Evolutionary conservation across 1,139 yeast species (phyloP).

Genomic region (Kodamaea plutei): DNA sequence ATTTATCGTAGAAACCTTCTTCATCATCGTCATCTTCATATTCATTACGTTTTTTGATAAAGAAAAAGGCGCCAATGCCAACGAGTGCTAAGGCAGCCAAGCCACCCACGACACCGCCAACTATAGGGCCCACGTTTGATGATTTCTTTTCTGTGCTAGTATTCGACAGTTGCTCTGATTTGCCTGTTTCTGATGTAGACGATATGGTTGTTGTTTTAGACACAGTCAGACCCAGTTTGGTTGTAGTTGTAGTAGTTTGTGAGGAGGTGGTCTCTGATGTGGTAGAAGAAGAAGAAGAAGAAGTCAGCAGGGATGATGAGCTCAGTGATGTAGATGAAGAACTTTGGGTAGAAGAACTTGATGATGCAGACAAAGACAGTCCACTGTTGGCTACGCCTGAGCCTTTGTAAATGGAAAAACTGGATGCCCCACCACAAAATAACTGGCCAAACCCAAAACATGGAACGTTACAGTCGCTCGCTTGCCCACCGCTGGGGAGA

Average conservation of each 20-base stretch:
- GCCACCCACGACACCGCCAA: conserved; percentile 69
- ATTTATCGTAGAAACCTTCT: conserved; percentile 33
- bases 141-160: conserved; percentile 6
- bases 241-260: conserved; percentile 9
- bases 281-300: conserved; percentile 1
- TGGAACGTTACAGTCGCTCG: conserved; percentile 35
- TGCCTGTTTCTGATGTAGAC: neutral
- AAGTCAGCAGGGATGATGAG: neutral
- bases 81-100: conserved; percentile 45
- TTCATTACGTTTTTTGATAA: conserved; percentile 41
- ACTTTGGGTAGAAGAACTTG: conserved; percentile 8
- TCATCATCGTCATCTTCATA: conserved; percentile 48
- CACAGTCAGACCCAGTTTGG: conserved; percentile 2
- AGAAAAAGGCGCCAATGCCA: conserved; percentile 42
- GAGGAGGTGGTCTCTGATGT: conserved; percentile 18
- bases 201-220: conserved; percentile 4
- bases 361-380: conserved; percentile 3
- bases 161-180: conserved; percentile 1
- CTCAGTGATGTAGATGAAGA: conserved; percentile 7
- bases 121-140: conserved; percentile 51
- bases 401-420: conserved; percentile 36
- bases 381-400: conserved; percentile 9
- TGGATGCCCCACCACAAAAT: conserved; percentile 53
- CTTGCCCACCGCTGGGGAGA: conserved; percentile 38
- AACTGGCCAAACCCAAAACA: conserved; percentile 53